Conservation (phyloP, 441 rosid genomes). For the Breynia disticha region DNA sequence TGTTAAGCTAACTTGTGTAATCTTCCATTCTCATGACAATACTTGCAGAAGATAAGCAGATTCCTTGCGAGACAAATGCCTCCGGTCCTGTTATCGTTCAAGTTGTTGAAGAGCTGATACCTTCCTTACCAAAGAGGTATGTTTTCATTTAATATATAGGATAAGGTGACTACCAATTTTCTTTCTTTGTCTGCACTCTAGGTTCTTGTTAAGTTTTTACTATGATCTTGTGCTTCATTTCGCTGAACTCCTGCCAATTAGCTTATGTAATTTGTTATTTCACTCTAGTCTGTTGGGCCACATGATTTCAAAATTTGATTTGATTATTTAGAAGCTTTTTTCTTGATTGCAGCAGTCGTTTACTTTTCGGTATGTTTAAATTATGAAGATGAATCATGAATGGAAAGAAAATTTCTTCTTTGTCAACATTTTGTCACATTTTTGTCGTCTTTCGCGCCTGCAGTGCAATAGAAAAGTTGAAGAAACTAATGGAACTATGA, state of each 20-base stretch:
- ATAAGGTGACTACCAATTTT: background rate
- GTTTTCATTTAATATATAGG: background rate
- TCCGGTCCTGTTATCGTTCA: constrained; percentile 21
- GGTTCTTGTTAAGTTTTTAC: background rate
- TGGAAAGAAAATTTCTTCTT: background rate
- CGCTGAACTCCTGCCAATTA: background rate
- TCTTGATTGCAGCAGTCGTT: too few species aligned
- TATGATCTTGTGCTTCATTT: background rate
- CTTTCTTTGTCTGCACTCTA: background rate
- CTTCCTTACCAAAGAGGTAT: constrained; percentile 52
- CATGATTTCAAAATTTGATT: too few species aligned
- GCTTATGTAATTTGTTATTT: background rate
- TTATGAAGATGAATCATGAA: background rate
- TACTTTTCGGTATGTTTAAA: background rate
- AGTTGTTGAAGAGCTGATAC: constrained; percentile 36
- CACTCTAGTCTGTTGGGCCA: background rate
- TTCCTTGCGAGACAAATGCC: constrained; percentile 14
- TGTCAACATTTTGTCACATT: background rate
- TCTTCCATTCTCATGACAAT: constrained; percentile 9
- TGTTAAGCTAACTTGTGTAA: background rate
- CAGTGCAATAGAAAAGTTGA: constrained; percentile 40
- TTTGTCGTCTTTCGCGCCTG: constrained; percentile 9
- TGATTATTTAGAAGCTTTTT: too few species aligned
- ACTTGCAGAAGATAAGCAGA: constrained; percentile 18
- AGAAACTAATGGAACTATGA: constrained; percentile 26